Conservation (phyloP, 805 yeast genomes). For the Pichia kluyveri region DNA sequence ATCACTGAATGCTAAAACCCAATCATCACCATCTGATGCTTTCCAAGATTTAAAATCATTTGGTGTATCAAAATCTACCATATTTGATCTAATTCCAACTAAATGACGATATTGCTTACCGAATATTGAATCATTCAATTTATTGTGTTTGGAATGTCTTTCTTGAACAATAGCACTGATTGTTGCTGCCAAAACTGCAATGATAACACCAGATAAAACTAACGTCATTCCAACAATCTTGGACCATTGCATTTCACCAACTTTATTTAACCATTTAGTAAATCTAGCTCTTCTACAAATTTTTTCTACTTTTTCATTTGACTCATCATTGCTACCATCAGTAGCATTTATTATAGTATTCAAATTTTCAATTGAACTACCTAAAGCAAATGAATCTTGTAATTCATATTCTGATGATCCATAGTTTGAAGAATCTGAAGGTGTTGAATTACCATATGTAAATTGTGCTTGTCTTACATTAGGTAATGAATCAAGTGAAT, state of each 20-base stretch:
- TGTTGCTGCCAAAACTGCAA: neutral
- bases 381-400: neutral
- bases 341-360: neutral
- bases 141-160: neutral
- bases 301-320: neutral
- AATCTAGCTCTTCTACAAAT: too few species aligned
- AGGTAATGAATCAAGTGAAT: too few species aligned
- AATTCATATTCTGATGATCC: neutral
- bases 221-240: conserved; percentile 2
- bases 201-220: conserved; percentile 1
- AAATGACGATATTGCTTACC: neutral
- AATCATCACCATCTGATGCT: conserved; percentile 44
- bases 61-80: conserved; percentile 43
- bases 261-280: neutral
- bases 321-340: neutral
- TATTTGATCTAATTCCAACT: neutral
- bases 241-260: conserved; percentile 2
- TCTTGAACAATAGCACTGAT: neutral
- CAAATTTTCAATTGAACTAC: neutral
- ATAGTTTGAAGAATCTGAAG: neutral
- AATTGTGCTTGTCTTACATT: neutral
- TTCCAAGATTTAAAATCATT: conserved; percentile 33
- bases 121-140: neutral
- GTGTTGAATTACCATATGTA: neutral
- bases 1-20: conserved; percentile 73